Conservation (phyloP, 2,329 filamentous ascomycete genomes). For the Pseudocercospora cruenta region DNA sequence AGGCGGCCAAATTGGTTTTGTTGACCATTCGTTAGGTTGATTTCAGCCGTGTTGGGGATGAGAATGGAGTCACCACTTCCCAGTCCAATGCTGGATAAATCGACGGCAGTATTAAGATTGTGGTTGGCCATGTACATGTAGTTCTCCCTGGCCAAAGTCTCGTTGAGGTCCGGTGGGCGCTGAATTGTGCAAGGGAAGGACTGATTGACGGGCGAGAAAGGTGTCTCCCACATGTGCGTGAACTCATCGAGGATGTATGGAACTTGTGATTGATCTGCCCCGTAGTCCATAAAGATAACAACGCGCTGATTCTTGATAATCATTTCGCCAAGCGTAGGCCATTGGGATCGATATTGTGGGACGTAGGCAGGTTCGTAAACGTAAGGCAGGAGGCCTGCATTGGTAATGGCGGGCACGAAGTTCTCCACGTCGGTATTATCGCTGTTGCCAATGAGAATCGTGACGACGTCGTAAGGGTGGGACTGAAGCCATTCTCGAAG, state of each 20-base stretch:
- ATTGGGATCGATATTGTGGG: constrained; percentile 73
- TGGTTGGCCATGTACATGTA: constrained; percentile 85
- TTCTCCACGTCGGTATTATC: constrained; percentile 68
- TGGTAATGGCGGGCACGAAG: constrained; percentile 70
- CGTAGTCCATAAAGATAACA: constrained; percentile 83
- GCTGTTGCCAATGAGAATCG: constrained; percentile 82
- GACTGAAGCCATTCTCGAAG: constrained; percentile 72
- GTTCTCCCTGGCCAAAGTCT: constrained; percentile 56
- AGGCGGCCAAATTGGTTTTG: constrained; percentile 66
- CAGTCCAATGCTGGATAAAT: constrained; percentile 57
- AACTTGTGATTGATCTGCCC: constrained; percentile 74
- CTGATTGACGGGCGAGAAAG: constrained; percentile 72
- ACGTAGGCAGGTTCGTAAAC: constrained; percentile 72
- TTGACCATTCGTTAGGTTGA: constrained; percentile 73
- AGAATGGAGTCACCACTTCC: constrained; percentile 55
- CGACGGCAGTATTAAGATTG: constrained; percentile 81
- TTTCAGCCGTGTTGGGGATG: constrained; percentile 70
- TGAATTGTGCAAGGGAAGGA: constrained; percentile 78
- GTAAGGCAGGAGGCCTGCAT: constrained; percentile 72
- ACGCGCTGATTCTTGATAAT: constrained; percentile 69
- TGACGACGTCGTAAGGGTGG: constrained; percentile 86
- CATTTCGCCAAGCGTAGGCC: constrained; percentile 81
- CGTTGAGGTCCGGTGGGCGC: constrained; percentile 69
- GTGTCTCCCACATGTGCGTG: constrained; percentile 86
- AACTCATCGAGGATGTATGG: constrained; percentile 90